Conservation (phyloP, 1,284 basidiomycete species). For the Dichomitus squalens region DNA sequence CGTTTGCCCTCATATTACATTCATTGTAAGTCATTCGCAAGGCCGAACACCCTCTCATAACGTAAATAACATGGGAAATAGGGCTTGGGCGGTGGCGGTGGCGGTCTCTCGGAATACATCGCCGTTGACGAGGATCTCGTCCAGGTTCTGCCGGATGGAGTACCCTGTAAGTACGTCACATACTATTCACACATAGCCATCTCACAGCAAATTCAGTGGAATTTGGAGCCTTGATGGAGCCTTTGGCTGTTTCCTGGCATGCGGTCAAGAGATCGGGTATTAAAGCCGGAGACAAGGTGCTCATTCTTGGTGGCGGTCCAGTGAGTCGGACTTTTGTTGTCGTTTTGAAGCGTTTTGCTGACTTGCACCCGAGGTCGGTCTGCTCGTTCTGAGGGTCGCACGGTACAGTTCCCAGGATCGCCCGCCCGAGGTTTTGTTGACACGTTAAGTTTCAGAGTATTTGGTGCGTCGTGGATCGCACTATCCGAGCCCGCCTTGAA, state of each 20-base stretch:
- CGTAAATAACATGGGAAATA: not conserved
- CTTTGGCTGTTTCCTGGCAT: constrained; percentile 36
- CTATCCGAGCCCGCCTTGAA: constrained; percentile 34
- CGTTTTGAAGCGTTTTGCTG: not conserved
- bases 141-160: constrained; percentile 29
- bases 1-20: constrained; percentile 29
- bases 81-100: constrained; percentile 28
- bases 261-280: constrained; percentile 33
- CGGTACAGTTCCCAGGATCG: constrained; percentile 7
- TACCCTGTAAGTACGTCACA: not conserved
- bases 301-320: constrained; percentile 37
- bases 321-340: constrained; percentile 16
- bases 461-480: constrained; percentile 29
- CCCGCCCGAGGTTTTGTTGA: not conserved
- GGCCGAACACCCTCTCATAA: not conserved
- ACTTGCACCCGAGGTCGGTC: constrained; percentile 10
- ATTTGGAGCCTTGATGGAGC: constrained; percentile 35
- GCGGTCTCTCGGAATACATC: constrained; percentile 35
- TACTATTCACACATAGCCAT: not conserved
- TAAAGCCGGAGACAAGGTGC: constrained; percentile 29
- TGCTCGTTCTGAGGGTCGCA: constrained; percentile 8
- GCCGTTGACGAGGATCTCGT: constrained; percentile 28
- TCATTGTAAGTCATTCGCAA: constrained; percentile 31
- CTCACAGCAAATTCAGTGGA: constrained; percentile 23
- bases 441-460: constrained; percentile 8